phyloP scores from a whole-genome alignment of 441 rosid species.

The Melastoma candidum region DNA sequence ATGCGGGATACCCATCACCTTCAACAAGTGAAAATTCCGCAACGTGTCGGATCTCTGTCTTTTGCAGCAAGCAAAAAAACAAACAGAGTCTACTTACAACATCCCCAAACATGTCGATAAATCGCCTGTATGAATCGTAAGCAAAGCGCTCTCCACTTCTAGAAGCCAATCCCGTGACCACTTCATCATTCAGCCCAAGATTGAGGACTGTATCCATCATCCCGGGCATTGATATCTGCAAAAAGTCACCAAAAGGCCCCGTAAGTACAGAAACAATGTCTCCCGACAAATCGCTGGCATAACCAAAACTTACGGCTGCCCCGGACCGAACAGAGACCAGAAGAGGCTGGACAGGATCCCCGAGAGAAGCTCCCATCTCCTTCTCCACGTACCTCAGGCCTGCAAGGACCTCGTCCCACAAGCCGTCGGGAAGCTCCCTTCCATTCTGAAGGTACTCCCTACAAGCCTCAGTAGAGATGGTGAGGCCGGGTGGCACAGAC shows the following conservation, averaged over 20 bases:
- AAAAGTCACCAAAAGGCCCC: too few relatives aligned
- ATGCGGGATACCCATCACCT: too few relatives aligned
- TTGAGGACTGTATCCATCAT: slow-evolving; percentile 99
- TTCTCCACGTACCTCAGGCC: slow-evolving; percentile 51
- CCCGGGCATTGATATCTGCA: slow-evolving; percentile 92
- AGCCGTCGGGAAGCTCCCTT: slow-evolving; percentile 49
- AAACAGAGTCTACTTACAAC: slow-evolving; percentile 51
- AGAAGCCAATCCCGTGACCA: slow-evolving; percentile 56
- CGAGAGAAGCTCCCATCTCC: slow-evolving; percentile 78
- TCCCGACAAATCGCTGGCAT: background rate
- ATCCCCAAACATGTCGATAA: slow-evolving; percentile 88
- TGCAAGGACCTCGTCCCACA: slow-evolving; percentile 80
- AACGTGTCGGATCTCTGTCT: too few relatives aligned
- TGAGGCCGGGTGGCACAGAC: slow-evolving; percentile 91
- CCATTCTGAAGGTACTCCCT: slow-evolving; percentile 68
- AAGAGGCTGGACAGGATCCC: slow-evolving; percentile 77
- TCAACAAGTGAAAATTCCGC: too few relatives aligned
- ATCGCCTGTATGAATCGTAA: slow-evolving; percentile 81
- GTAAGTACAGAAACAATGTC: background rate
- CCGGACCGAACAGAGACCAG: slow-evolving; percentile 98
- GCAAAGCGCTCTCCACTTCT: slow-evolving; percentile 91
- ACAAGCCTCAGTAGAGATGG: slow-evolving; percentile 96
- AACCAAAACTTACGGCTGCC: slow-evolving; percentile 56
- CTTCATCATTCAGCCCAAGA: slow-evolving; percentile 85
- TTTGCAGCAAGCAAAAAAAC: background rate